Base-by-base conservation (phyloP, 768 basidiomycete species). In the Podaxis sp. region DNA sequence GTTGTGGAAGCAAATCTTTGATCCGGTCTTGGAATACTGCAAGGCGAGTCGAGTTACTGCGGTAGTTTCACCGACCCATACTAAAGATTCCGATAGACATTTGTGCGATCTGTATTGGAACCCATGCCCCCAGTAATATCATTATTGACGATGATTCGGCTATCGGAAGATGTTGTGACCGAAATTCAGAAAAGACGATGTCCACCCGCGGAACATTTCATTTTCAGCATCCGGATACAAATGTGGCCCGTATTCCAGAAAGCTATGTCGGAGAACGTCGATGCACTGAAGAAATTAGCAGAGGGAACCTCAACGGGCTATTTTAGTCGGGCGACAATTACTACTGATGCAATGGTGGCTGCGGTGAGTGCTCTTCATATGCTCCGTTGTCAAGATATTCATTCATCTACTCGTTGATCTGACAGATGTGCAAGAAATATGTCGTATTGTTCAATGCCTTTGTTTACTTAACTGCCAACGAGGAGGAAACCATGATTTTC, bases 171-270 rank as follows among this genome's bases (percentile, higher is more conserved):
- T 46, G 80, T 94, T 42, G 82, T 90, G 48, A 67, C 79, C 5
- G 89, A 92, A 66, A 83, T 92, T 11, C 89, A 93, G 68, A 83
- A 81, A 64, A 86, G 94, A 51, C 83, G 81, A 9, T 93, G 91
- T 66, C 76, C 87, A 5, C 91, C 95, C 13, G 80, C 95, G 21
- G 91, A 95, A 66, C 81, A 83, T 6, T 94, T 89, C 71, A 79
- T 95, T 54, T 90, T 94, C 70, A 79, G 82, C 1, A 79, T 95
- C 47, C 88, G 93, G 21, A 74, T 99, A 57, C 82, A 87, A 65
- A 85, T 98, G 80, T 98, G 95, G 93, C 97, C 96, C 1, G 78
- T 90, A 4, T 98, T 96, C 73, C 90, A 95, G 69, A 95, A 91
- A 67, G 82, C 82, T 32, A 90, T 98, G 87, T 83, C 89, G 23